phyloP scores from a whole-genome alignment of 2,329 filamentous ascomycete genomes.

The Domatiomyces globalis region DNA sequence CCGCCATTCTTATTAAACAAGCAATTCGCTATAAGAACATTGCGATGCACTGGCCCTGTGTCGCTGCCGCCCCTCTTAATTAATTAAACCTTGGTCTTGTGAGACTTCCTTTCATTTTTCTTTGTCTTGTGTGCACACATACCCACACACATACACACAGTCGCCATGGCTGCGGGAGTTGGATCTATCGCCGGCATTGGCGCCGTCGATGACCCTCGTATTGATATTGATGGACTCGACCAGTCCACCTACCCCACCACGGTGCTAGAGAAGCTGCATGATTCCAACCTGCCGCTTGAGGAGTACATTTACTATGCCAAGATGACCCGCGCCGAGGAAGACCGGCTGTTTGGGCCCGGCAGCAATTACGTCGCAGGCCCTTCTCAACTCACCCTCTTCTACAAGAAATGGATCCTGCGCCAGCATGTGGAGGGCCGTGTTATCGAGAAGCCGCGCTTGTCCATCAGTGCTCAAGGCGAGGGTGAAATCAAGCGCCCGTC shows the following conservation, averaged over 20 bases:
- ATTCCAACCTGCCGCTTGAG: slow-evolving; percentile 23
- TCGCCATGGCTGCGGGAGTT: slow-evolving; percentile 7
- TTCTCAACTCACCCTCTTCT: slow-evolving; percentile 5
- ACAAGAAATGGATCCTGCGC: slow-evolving; percentile 11
- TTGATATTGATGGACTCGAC: slow-evolving; percentile 4
- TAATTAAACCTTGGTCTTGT: not conserved
- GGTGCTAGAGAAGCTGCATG: slow-evolving; percentile 16
- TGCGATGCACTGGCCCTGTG: not conserved
- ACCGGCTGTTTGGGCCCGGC: slow-evolving; percentile 12
- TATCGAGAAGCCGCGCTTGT: slow-evolving; percentile 5
- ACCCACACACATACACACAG: not conserved
- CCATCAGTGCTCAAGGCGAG: slow-evolving; percentile 8
- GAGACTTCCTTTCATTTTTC: not conserved
- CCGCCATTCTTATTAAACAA: not conserved
- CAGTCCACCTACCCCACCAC: slow-evolving; percentile 3
- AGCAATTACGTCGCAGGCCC: slow-evolving; percentile 4
- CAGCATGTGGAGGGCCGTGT: slow-evolving; percentile 7
- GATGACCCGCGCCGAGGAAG: slow-evolving; percentile 24
- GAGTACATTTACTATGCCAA: slow-evolving; percentile 30
- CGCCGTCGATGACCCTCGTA: slow-evolving; percentile 8
- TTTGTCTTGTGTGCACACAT: not conserved
- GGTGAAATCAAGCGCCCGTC: slow-evolving; percentile 2
- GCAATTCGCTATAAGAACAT: not conserved
- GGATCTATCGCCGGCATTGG: slow-evolving; percentile 9
- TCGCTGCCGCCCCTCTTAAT: not conserved